Evolutionary conservation across 2,329 filamentous ascomycete genomes (phyloP).

Genomic region (Chaetomium olivaceum): DNA sequence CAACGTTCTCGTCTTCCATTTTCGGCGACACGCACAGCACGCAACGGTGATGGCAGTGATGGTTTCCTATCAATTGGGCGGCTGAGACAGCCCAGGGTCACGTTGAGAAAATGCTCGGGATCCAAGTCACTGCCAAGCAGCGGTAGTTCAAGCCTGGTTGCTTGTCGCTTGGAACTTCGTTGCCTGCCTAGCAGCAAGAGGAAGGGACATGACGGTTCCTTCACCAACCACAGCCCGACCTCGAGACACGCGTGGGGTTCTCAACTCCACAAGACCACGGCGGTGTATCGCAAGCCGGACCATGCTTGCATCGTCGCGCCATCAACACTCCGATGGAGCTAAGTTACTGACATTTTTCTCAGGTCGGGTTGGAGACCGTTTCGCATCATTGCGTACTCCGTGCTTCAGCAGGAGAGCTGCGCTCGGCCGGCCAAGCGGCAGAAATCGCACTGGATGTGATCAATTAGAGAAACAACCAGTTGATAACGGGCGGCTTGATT

Average conservation of each 20-base stretch:
- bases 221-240: conserved; percentile 25
- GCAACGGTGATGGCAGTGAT: background rate
- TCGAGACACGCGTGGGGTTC: conserved; percentile 22
- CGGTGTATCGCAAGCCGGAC: conserved; percentile 11
- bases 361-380: background rate
- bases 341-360: background rate
- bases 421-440: background rate
- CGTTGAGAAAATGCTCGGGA: background rate
- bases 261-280: conserved; percentile 13
- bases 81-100: conserved; percentile 6
- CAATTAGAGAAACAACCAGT: background rate
- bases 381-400: background rate
- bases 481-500: background rate
- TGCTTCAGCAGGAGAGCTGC: background rate
- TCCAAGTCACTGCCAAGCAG: conserved; percentile 20
- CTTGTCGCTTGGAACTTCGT: conserved; percentile 11
- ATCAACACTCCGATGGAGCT: background rate
- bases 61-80: background rate
- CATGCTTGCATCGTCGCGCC: background rate
- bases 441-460: background rate
- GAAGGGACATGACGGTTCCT: background rate
- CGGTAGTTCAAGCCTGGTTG: conserved; percentile 18
- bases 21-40: background rate
- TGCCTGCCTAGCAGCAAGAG: background rate
- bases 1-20: background rate